phyloP scores from a whole-genome alignment of 2,329 filamentous ascomycete genomes.

The Neofusicoccum kwambonambiense region DNA sequence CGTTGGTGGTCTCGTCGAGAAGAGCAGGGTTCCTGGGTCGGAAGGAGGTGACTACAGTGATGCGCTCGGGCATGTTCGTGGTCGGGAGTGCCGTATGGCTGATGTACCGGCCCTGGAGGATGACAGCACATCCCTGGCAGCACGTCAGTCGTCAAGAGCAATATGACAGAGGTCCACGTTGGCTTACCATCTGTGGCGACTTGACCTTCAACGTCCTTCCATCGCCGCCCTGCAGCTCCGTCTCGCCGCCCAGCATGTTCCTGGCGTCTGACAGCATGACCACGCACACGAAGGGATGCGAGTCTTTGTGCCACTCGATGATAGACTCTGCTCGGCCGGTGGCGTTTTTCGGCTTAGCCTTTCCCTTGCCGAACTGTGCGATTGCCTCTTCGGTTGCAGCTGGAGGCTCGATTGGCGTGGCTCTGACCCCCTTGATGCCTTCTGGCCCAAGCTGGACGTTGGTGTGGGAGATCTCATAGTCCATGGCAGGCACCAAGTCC shows the following conservation, averaged over 20 bases:
- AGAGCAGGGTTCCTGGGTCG: conserved; percentile 42
- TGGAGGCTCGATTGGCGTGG: background rate
- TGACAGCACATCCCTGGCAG: conserved; percentile 31
- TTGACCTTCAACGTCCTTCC: conserved; percentile 46
- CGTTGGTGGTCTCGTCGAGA: conserved; percentile 42
- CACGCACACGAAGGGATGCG: conserved; percentile 53
- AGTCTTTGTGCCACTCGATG: conserved; percentile 50
- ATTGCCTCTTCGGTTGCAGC: background rate
- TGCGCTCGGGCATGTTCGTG: conserved; percentile 43
- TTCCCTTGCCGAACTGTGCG: background rate
- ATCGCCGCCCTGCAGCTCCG: conserved; percentile 56
- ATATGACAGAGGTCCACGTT: background rate
- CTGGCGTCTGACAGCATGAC: conserved; percentile 51
- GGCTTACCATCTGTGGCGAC: conserved; percentile 43
- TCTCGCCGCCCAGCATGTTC: conserved; percentile 55
- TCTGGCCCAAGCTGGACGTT: conserved; percentile 34
- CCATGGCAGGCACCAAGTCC: conserved; percentile 54
- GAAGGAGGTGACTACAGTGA: conserved; percentile 50
- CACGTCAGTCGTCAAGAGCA: background rate
- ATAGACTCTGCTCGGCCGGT: conserved; percentile 16
- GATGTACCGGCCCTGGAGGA: conserved; percentile 49
- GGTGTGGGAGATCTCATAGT: conserved; percentile 57
- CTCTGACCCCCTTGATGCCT: background rate
- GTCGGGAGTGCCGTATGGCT: conserved; percentile 44
- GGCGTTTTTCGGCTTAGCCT: background rate